Evolutionary conservation across 1,284 basidiomycete genomes (phyloP).

Genomic region (Inonotus hispidus): DNA sequence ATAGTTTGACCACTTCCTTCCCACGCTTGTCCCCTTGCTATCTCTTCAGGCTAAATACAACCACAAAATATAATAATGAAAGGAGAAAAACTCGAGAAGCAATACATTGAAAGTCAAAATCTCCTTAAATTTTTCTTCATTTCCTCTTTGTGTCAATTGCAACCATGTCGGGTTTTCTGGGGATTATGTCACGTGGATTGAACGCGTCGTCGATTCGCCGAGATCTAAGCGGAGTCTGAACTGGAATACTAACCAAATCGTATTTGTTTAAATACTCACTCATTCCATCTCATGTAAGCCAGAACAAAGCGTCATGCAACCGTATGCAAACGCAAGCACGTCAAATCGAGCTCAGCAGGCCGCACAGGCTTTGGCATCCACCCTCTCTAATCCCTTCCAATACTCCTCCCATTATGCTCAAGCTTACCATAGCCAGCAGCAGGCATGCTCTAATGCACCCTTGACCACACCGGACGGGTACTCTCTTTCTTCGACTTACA

Average conservation of each 20-base stretch:
- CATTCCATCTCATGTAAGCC: no score
- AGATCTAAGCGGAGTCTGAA: not conserved
- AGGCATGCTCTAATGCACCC: not conserved
- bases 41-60: not conserved
- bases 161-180: no score
- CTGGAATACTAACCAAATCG: no score
- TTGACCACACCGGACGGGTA: constrained; percentile 17
- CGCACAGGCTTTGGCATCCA: constrained; percentile 7
- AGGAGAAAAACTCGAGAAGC: no score
- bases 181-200: not conserved
- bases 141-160: no score
- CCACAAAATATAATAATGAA: not conserved
- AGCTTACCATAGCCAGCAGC: constrained; percentile 18
- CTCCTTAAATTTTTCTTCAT: no score
- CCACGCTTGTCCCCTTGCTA: not conserved
- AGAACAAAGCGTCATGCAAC: not conserved
- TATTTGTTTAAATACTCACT: no score
- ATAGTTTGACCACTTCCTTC: not conserved
- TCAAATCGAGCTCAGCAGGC: constrained; percentile 10
- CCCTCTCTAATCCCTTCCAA: constrained; percentile 13
- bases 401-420: constrained; percentile 20
- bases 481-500: constrained; percentile 19
- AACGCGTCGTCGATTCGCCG: not conserved
- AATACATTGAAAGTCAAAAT: no score
- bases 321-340: not conserved